phyloP scores from a whole-genome alignment of 177 flowering plant species.

The Tripterygium wilfordii region DNA sequence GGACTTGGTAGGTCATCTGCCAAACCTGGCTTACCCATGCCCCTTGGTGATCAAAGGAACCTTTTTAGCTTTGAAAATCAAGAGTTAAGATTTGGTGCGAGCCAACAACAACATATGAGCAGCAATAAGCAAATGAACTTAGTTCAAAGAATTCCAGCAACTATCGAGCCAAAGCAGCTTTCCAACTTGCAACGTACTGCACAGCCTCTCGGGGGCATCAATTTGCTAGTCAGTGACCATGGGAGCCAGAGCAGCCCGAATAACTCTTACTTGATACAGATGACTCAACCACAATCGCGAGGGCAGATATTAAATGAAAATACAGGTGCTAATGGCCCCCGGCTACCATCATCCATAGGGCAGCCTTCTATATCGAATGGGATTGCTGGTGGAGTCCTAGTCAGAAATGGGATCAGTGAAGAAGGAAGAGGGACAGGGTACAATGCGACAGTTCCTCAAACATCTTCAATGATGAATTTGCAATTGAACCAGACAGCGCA shows the following conservation, averaged over 20 bases:
- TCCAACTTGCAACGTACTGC: constrained; percentile 36
- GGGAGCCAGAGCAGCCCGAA: constrained; percentile 20
- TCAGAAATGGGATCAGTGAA: constrained; percentile 29
- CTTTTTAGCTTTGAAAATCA: constrained; percentile 42
- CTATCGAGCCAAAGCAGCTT: constrained; percentile 52
- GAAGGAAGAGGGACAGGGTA: constrained; percentile 30
- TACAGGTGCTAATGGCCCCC: constrained; percentile 19
- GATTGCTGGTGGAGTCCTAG: constrained; percentile 19
- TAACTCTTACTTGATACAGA: constrained; percentile 39
- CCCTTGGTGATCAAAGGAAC: constrained; percentile 48
- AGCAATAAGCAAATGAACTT: constrained; percentile 37
- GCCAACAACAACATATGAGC: constrained; percentile 32
- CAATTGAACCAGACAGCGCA: constrained; percentile 30
- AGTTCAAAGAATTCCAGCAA: constrained; percentile 56
- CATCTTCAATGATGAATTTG: constrained; percentile 38
- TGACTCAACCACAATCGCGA: constrained; percentile 39
- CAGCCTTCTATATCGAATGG: constrained; percentile 41
- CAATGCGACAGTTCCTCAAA: constrained; percentile 36
- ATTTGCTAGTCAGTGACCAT: constrained; percentile 25
- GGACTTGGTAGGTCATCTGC: constrained; percentile 34
- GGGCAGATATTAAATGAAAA: constrained; percentile 31
- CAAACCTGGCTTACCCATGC: constrained; percentile 34
- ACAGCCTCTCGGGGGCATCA: constrained; percentile 34
- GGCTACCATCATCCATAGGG: constrained; percentile 32
- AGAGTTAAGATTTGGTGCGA: constrained; percentile 36